Percentiles rank a stretch among this genome's conserved stretches.
Evolutionary conservation across 192 early-diverging fungal species (phyloP).

Genomic region (Linnemannia hyalina): DNA sequence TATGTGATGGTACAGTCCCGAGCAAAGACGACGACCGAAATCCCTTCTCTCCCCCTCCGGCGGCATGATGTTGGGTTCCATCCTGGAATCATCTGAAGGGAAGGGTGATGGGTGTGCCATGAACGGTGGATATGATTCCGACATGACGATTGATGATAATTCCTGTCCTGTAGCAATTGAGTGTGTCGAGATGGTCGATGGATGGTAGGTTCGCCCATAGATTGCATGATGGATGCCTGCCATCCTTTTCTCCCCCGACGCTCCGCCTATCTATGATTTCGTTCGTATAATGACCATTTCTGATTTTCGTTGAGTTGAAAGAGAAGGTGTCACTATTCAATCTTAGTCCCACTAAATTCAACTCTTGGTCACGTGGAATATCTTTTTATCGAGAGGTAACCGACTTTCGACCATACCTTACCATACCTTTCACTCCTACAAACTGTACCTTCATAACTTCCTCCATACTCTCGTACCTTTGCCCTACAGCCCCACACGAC

Average conservation of each 20-base stretch:
- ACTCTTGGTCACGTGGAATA: not conserved
- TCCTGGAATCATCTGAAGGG: not conserved
- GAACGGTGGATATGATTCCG: not conserved
- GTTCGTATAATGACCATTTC: constrained; percentile 1
- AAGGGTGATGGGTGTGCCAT: not conserved
- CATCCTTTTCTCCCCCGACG: not conserved
- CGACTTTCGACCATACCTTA: not conserved
- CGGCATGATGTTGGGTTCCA: constrained; percentile 3
- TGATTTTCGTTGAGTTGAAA: constrained; percentile 4
- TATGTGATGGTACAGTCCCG: not conserved
- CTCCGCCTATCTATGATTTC: not conserved
- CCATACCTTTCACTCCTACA: not conserved
- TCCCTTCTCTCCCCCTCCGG: not conserved
- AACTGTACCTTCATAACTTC: not conserved
- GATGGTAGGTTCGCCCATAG: constrained; percentile 6
- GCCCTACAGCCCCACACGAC: not conserved
- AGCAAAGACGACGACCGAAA: not conserved
- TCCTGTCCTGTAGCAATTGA: not conserved
- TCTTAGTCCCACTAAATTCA: not conserved
- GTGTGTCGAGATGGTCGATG: constrained; percentile 1
- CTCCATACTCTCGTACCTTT: not conserved
- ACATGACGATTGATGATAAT: not conserved
- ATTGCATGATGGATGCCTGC: not conserved
- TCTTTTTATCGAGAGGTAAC: too few species aligned
- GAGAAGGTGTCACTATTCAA: not conserved